phyloP scores from a whole-genome alignment of 1,284 basidiomycete genomes.

The Cutaneotrichosporon mucoides region DNA sequence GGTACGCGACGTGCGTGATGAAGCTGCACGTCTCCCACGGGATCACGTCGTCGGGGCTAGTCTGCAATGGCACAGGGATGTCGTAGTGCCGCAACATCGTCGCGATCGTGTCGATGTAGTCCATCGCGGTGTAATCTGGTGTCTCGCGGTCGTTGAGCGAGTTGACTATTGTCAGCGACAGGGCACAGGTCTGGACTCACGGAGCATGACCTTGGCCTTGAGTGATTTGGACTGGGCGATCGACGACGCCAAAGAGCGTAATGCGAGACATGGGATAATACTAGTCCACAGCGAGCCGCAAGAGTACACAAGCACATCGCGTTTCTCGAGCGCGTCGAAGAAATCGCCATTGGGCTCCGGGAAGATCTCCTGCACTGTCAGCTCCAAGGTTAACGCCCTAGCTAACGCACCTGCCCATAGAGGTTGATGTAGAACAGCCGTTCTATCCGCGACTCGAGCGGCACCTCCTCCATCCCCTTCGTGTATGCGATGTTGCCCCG shows the following conservation, averaged over 20 bases:
- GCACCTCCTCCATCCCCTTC: conserved; percentile 55
- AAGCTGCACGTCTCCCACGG: conserved; percentile 35
- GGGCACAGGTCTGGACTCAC: conserved; percentile 55
- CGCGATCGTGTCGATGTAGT: conserved; percentile 77
- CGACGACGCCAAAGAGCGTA: conserved; percentile 72
- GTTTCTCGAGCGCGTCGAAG: conserved; percentile 61
- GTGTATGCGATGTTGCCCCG: conserved; percentile 47
- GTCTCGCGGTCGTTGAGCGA: conserved; percentile 87
- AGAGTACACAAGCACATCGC: conserved; percentile 77
- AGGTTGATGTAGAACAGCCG: conserved; percentile 86
- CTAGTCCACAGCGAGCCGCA: conserved; percentile 93
- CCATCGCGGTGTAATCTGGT: conserved; percentile 71
- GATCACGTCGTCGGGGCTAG: conserved; percentile 64
- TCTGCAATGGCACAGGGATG: conserved; percentile 51
- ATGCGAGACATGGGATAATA: conserved; percentile 83
- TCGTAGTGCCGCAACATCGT: conserved; percentile 62
- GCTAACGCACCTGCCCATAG: conserved; percentile 61
- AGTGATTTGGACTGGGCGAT: conserved; percentile 73
- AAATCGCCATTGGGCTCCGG: conserved; percentile 82
- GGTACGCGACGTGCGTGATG: conserved; percentile 77
- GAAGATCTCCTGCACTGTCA: conserved; percentile 62
- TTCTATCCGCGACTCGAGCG: conserved; percentile 63
- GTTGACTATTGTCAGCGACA: conserved; percentile 61
- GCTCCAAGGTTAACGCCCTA: background rate
- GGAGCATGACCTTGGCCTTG: conserved; percentile 74